Conservation (phyloP, 2,329 filamentous ascomycete species). For the Zymoseptoria brevis region DNA sequence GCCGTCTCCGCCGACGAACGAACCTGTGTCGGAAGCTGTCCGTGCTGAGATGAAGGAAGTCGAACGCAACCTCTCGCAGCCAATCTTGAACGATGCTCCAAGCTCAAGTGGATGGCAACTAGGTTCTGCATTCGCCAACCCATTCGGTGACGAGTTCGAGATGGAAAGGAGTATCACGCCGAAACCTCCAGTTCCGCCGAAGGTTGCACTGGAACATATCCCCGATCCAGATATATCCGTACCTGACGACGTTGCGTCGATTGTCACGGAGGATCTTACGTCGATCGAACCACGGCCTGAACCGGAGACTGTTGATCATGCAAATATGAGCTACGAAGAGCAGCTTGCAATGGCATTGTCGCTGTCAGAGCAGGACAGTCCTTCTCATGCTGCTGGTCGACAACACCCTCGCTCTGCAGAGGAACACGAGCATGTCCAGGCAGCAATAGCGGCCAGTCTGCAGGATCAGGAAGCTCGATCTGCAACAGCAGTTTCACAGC, state of each 20-base stretch:
- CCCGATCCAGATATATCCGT: conserved; percentile 14
- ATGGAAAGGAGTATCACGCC: conserved; percentile 33
- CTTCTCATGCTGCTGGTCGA: conserved; percentile 6
- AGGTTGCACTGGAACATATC: conserved; percentile 29
- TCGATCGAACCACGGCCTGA: conserved; percentile 4
- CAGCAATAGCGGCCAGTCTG: conserved; percentile 30
- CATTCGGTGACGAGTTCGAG: conserved; percentile 39
- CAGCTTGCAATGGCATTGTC: conserved; percentile 32
- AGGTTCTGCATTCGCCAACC: conserved; percentile 37
- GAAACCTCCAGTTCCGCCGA: conserved; percentile 40
- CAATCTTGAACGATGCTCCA: conserved; percentile 9
- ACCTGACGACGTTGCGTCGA: conserved; percentile 12
- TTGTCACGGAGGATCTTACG: conserved; percentile 1
- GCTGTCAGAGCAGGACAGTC: conserved; percentile 28
- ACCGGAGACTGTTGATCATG: conserved; percentile 12
- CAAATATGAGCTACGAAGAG: conserved; percentile 29
- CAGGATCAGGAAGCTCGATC: conserved; percentile 21
- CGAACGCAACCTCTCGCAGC: conserved; percentile 17
- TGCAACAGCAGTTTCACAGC: conserved; percentile 14
- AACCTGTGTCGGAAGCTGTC: conserved; percentile 14
- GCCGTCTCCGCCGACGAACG: conserved; percentile 12
- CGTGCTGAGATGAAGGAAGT: conserved; percentile 20
- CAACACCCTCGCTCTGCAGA: too few species aligned
- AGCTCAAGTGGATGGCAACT: conserved; percentile 30
- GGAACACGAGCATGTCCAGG: conserved; percentile 24